A percentile compares a stretch with the other conserved stretches of the same genome.
Conservation (phyloP, 1,284 basidiomycete species). For the Microbotryum saponariae region DNA sequence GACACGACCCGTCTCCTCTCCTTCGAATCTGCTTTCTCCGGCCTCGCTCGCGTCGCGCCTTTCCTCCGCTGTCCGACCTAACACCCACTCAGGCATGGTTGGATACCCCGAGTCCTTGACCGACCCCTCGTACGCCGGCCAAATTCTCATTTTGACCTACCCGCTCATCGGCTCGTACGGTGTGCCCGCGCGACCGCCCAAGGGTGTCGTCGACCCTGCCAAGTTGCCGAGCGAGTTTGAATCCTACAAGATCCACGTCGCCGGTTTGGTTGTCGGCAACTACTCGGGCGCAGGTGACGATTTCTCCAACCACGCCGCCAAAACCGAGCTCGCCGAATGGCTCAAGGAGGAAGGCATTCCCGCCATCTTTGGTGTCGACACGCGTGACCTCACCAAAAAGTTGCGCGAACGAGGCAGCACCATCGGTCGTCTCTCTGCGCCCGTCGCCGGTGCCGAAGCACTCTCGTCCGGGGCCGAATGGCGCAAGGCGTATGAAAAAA, state of each 20-base stretch:
- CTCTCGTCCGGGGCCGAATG: slow-evolving; percentile 47
- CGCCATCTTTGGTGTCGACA: slow-evolving; percentile 94
- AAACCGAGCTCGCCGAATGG: slow-evolving; percentile 82
- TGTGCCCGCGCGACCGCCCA: slow-evolving; percentile 65
- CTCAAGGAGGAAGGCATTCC: slow-evolving; percentile 91
- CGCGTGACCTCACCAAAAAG: slow-evolving; percentile 90
- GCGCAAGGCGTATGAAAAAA: slow-evolving; percentile 70
- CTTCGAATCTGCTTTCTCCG: not conserved
- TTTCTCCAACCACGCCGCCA: slow-evolving; percentile 90
- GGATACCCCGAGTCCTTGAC: slow-evolving; percentile 98
- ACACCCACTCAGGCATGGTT: slow-evolving; percentile 70
- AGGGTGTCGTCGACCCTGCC: slow-evolving; percentile 43
- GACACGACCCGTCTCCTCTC: no score
- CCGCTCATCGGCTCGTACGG: slow-evolving; percentile 97
- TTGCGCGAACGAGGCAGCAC: slow-evolving; percentile 90
- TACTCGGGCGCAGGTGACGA: slow-evolving; percentile 68
- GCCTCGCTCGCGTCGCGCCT: not conserved
- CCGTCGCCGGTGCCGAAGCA: slow-evolving; percentile 44
- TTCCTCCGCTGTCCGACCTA: slow-evolving; percentile 1
- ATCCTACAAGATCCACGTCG: slow-evolving; percentile 86
- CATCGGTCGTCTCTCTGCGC: slow-evolving; percentile 60
- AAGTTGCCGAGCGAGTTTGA: slow-evolving; percentile 75
- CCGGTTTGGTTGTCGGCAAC: slow-evolving; percentile 85
- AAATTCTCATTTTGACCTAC: slow-evolving; percentile 96
- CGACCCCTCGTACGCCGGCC: slow-evolving; percentile 96